A percentile compares a stretch with the other conserved stretches of the same genome.
phyloP scores from a whole-genome alignment of 2,329 filamentous ascomycete species.

The Verticillium albo-atrum region DNA sequence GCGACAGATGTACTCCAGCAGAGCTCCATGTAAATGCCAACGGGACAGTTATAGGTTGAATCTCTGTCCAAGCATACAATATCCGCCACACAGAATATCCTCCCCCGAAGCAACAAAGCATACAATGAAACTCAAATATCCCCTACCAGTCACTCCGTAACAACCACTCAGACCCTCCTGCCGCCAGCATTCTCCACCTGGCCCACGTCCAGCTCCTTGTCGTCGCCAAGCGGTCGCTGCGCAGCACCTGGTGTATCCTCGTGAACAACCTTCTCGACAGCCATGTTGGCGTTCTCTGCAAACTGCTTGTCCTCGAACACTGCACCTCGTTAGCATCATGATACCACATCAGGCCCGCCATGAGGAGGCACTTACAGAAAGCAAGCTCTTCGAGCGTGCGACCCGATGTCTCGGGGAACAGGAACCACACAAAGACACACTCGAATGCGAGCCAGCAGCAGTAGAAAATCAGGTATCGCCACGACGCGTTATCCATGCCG shows the following conservation, averaged over 20 bases:
- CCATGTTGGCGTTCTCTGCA: slow-evolving; percentile 18
- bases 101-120: too few species aligned
- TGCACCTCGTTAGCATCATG: slow-evolving; percentile 3
- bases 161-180: neutral
- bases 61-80: too few species aligned
- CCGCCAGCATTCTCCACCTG: neutral
- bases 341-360: neutral
- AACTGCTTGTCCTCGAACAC: slow-evolving; percentile 25
- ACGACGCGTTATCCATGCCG: slow-evolving; percentile 7
- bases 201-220: neutral
- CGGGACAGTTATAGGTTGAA: too few species aligned
- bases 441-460: slow-evolving; percentile 17
- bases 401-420: slow-evolving; percentile 75
- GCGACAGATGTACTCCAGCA: too few species aligned
- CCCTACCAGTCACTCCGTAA: neutral
- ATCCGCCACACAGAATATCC: too few species aligned
- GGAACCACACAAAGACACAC: slow-evolving; percentile 60
- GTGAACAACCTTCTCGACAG: slow-evolving; percentile 22
- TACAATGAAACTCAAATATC: too few species aligned
- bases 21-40: too few species aligned
- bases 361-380: slow-evolving; percentile 7
- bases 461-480: slow-evolving; percentile 14
- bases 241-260: neutral
- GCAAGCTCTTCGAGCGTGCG: slow-evolving; percentile 63
- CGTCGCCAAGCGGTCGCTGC: neutral